Conservation (phyloP, 1,284 basidiomycete species). For the Ustilago lituana region DNA sequence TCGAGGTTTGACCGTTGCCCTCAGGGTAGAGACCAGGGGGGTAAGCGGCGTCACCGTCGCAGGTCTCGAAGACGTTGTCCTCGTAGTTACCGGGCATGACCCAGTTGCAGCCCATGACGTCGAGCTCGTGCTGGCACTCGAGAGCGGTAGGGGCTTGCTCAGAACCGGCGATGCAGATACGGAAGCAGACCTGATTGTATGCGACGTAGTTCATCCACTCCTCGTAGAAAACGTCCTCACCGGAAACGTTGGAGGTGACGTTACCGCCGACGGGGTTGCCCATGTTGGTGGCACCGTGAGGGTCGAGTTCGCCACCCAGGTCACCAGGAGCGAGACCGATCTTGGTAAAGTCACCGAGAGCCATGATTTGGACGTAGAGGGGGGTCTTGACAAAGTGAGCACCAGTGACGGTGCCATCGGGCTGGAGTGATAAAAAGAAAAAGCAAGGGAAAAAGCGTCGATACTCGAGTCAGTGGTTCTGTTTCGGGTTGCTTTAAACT, state of each 20-base stretch:
- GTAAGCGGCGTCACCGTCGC: constrained; percentile 64
- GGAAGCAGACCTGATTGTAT: constrained; percentile 62
- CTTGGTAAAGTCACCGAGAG: constrained; percentile 67
- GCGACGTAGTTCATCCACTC: constrained; percentile 70
- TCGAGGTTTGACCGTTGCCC: constrained; percentile 52
- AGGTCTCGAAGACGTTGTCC: constrained; percentile 59
- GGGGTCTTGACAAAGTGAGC: constrained; percentile 64
- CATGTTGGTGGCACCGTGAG: constrained; percentile 63
- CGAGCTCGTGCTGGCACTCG: constrained; percentile 63
- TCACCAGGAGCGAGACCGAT: constrained; percentile 54
- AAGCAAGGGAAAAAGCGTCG: not conserved
- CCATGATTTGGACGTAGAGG: constrained; percentile 70
- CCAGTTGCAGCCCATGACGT: constrained; percentile 67
- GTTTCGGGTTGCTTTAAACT: too few species aligned
- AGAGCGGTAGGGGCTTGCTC: constrained; percentile 45
- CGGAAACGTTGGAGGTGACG: constrained; percentile 70
- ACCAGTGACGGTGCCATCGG: constrained; percentile 63
- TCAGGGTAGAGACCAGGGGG: constrained; percentile 59
- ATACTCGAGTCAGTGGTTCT: not conserved
- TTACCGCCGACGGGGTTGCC: constrained; percentile 72
- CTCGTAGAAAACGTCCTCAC: constrained; percentile 70
- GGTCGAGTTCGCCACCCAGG: constrained; percentile 65
- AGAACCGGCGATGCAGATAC: constrained; percentile 62
- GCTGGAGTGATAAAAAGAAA: constrained; percentile 8
- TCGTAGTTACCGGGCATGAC: constrained; percentile 65